Evolutionary conservation across 164 flowering plant genomes (phyloP), one percentile per base, ranked within the genome.

Genomic region (Nelumbo lutea): DNA sequence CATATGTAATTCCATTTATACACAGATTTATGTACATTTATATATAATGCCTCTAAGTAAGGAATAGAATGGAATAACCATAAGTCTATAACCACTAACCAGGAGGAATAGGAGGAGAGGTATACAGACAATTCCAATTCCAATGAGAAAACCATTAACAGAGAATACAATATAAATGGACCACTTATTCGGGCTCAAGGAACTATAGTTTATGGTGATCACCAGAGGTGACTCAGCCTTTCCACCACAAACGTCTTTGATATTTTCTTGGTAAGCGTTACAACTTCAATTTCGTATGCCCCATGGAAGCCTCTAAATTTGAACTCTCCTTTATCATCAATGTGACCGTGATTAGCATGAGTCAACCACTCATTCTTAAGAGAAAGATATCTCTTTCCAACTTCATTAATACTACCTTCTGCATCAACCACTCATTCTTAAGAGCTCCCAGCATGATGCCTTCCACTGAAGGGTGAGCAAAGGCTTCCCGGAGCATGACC

Each of bases 361-460:
- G 96, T 72, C 70, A 90, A 57, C 97, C 99, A 95, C 73, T 95
- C 98, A 42, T 77, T 64, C 75, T 83, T 88, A 15, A 92, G 88
- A 6, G 56, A 76, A 39, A 92, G 83, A 75, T 52, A 86, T 68
- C 90, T 76, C 66, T 73, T 83, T 3, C 99, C 97, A 9, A 97
- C 96, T 80, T 80, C 94, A 64, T 90, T 95, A 42, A 95, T 41
- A 2, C 82, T 83, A 3, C 99, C 99, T 76, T 95, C 98, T 53
- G 97, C 99, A 76, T 88, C 80, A 55, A 95, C 97, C 60, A 94
- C 93, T 86, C 98, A 93, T 93, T 27, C 27, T 27, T 72, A 91
- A 91, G 77, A 91, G 65, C 82, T 94, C 98, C 98, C 98, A 94
- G 72, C 91, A 94, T 77, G n/a, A 93, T 70, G 1, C 98, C 98